Evolutionary conservation across 2,329 filamentous ascomycete species (phyloP).

Genomic region (Fusarium sp.): DNA sequence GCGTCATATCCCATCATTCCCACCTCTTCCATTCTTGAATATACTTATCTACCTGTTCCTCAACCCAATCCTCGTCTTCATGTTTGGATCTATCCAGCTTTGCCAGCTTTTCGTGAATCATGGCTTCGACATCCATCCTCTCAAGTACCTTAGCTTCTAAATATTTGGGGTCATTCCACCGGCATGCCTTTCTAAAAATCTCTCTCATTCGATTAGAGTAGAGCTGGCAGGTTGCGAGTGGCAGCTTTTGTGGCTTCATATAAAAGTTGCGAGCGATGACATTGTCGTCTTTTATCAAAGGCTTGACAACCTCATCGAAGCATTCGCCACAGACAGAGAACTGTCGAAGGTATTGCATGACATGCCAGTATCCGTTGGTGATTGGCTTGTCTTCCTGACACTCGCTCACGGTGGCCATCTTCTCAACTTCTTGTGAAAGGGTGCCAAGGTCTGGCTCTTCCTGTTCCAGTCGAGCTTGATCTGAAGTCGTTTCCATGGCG

Average conservation of each 20-base stretch:
- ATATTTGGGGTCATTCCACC: conserved; percentile 71
- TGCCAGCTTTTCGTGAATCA: conserved; percentile 64
- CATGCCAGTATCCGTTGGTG: conserved; percentile 76
- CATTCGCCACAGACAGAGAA: conserved; percentile 90
- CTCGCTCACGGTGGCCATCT: conserved; percentile 66
- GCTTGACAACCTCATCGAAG: conserved; percentile 81
- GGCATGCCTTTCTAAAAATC: conserved; percentile 74
- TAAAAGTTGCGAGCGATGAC: conserved; percentile 73
- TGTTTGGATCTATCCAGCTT: conserved; percentile 50
- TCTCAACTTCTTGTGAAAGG: conserved; percentile 71
- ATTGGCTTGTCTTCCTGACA: conserved; percentile 73
- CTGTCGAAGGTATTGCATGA: conserved; percentile 76
- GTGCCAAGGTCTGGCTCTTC: conserved; percentile 64
- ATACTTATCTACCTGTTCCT: conserved; percentile 57
- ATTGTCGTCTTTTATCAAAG: conserved; percentile 62
- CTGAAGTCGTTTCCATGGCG: conserved; percentile 65
- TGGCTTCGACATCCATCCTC: conserved; percentile 66
- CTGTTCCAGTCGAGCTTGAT: conserved; percentile 56
- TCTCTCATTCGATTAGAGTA: conserved; percentile 83
- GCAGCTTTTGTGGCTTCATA: conserved; percentile 64
- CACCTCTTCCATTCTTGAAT: conserved; percentile 66
- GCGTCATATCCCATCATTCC: conserved; percentile 54
- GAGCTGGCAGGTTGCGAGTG: conserved; percentile 74
- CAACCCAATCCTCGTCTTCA: conserved; percentile 50
- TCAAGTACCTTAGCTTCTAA: conserved; percentile 67